phyloP scores from a whole-genome alignment of 805 yeast species.

The Tetrapisispora taiwanensis region DNA sequence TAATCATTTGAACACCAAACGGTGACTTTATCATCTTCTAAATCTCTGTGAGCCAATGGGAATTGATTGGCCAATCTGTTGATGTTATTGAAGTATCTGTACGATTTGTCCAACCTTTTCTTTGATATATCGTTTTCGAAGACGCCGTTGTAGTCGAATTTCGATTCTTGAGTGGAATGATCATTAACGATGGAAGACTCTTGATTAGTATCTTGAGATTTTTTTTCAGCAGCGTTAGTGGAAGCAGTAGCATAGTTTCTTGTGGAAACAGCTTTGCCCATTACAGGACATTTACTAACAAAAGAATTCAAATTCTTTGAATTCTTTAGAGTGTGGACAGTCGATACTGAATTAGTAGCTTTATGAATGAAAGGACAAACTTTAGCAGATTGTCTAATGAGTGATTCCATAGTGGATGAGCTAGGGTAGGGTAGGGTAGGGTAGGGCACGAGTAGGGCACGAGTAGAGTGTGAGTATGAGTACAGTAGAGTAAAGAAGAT shows the following conservation, averaged over 20 bases:
- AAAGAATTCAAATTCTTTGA: conserved; percentile 34
- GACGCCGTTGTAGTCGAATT: conserved; percentile 64
- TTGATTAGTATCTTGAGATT: conserved; percentile 28
- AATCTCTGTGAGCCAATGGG: conserved; percentile 80
- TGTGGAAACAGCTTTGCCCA: conserved; percentile 61
- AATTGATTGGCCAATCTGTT: conserved; percentile 90
- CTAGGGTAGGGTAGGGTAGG: no score
- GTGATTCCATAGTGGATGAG: conserved; percentile 67
- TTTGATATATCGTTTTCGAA: conserved; percentile 55
- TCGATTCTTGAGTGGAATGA: conserved; percentile 37
- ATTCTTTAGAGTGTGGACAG: conserved; percentile 7
- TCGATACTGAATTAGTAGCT: conserved; percentile 20
- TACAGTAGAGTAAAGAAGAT: no score
- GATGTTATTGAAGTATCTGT: conserved; percentile 93
- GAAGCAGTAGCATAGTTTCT: conserved; percentile 7
- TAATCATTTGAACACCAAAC: conserved; percentile 99
- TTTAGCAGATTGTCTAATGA: conserved; percentile 64
- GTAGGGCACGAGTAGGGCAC: no score
- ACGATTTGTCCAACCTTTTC: conserved; percentile 82
- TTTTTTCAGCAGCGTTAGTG: conserved; percentile 24
- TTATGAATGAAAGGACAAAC: conserved; percentile 75
- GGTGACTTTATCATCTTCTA: conserved; percentile 74
- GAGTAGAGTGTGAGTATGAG: no score
- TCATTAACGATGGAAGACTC: conserved; percentile 22
- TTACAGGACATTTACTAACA: conserved; percentile 81